phyloP scores from a whole-genome alignment of 2,329 filamentous ascomycete species.

The Penicillium sp. region DNA sequence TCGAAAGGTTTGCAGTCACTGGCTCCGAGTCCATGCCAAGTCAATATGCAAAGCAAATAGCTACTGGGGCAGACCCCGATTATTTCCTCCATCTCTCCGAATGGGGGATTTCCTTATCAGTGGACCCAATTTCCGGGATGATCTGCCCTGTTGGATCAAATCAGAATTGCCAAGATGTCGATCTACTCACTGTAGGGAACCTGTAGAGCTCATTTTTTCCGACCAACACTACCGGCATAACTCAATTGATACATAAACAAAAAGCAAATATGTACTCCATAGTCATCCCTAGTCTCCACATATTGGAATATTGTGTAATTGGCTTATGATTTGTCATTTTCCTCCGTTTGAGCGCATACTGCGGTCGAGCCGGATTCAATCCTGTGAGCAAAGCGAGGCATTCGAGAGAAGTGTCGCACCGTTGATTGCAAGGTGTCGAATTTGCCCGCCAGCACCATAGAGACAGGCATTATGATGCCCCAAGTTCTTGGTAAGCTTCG shows the following conservation, averaged over 20 bases:
- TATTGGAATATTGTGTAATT: not conserved
- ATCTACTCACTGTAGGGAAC: constrained; percentile 13
- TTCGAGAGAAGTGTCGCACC: constrained; percentile 14
- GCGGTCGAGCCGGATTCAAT: constrained; percentile 3
- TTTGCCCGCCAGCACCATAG: not conserved
- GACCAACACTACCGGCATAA: not conserved
- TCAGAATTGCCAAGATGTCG: constrained; percentile 7
- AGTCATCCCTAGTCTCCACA: not conserved
- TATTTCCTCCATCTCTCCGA: constrained; percentile 3
- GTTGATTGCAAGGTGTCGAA: constrained; percentile 11
- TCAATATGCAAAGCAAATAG: constrained; percentile 7
- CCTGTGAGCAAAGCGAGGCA: not conserved
- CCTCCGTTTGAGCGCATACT: not conserved
- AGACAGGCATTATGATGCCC: not conserved
- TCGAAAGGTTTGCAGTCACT: not conserved
- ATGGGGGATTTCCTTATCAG: constrained; percentile 16
- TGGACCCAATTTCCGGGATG: constrained; percentile 8
- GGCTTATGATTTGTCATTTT: constrained; percentile 11
- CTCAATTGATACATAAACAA: constrained; percentile 1
- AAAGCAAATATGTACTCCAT: not conserved
- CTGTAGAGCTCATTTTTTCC: not conserved
- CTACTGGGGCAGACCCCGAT: not conserved
- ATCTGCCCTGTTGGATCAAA: constrained; percentile 8
- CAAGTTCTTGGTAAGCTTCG: constrained; percentile 4
- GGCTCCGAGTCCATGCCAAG: not conserved